A percentile compares a stretch with the other conserved stretches of the same genome.
Conservation (phyloP, 2,329 filamentous ascomycete genomes). For the Ophiosphaerella korrae region DNA sequence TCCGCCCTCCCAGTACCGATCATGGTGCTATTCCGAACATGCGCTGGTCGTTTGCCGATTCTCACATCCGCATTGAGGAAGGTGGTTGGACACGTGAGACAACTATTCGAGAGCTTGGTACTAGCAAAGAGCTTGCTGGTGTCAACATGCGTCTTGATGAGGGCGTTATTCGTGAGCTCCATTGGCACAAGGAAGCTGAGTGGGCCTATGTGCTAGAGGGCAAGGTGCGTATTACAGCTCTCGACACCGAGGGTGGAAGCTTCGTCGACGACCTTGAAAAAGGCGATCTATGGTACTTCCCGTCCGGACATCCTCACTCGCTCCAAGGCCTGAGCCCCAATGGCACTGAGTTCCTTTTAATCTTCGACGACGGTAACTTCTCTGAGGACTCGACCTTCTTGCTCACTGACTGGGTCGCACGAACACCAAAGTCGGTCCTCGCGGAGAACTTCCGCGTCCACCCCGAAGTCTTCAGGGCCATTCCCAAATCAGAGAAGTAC, state of each 20-base stretch:
- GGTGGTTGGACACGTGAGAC: constrained; percentile 79
- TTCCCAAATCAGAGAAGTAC: constrained; percentile 72
- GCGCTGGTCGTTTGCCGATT: constrained; percentile 64
- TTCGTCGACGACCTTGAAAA: constrained; percentile 78
- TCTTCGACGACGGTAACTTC: constrained; percentile 66
- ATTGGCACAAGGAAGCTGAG: constrained; percentile 82
- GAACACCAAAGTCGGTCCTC: constrained; percentile 73
- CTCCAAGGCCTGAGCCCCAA: constrained; percentile 73
- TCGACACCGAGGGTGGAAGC: constrained; percentile 76
- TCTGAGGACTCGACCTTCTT: constrained; percentile 72
- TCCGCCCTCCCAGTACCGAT: constrained; percentile 75
- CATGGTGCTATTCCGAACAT: constrained; percentile 73
- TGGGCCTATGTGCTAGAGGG: constrained; percentile 78
- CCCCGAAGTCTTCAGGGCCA: constrained; percentile 70
- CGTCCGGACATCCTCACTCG: constrained; percentile 76
- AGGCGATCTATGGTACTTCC: constrained; percentile 83
- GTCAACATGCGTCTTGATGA: constrained; percentile 79
- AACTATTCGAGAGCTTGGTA: constrained; percentile 67
- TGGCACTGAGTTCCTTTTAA: constrained; percentile 67
- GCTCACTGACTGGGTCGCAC: constrained; percentile 74
- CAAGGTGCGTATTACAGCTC: constrained; percentile 71
- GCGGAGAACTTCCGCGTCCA: constrained; percentile 77
- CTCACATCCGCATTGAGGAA: constrained; percentile 62
- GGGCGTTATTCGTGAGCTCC: constrained; percentile 75
- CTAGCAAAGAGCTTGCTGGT: constrained; percentile 72